These are phyloP conservation scores for Noccaea bulbosa DNA, from an alignment of 345 rosid species.

Conservation along the genomic window DNA sequence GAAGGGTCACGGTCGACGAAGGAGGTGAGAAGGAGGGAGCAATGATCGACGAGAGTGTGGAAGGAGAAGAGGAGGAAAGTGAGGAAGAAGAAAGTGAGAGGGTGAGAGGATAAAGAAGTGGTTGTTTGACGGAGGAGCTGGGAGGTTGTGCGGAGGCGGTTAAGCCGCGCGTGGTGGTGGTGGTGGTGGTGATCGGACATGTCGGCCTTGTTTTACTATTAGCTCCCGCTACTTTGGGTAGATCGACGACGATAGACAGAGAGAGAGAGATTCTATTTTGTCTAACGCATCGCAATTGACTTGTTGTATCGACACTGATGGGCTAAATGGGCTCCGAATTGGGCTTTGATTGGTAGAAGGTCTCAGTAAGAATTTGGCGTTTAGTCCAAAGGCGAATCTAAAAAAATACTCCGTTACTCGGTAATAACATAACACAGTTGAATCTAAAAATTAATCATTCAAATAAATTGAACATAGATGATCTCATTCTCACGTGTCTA, in stretches of 20 bases:
- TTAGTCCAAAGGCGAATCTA: too few species aligned
- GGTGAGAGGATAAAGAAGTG: conserved; percentile 54
- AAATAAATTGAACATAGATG: too few species aligned
- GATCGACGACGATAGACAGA: conserved; percentile 21
- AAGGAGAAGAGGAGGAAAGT: conserved; percentile 79
- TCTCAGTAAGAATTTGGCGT: too few species aligned
- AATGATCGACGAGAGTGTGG: conserved; percentile 77
- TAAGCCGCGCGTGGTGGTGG: conserved; percentile 53
- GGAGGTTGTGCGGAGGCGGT: conserved; percentile 66
- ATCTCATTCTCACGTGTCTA: too few species aligned
- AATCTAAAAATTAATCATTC: too few species aligned
- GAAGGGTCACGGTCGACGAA: conserved; percentile 89
- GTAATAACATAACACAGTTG: too few species aligned
- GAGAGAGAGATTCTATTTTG: neutral
- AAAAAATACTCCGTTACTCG: too few species aligned
- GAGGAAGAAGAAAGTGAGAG: conserved; percentile 67
- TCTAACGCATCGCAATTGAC: neutral
- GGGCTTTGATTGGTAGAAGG: neutral
- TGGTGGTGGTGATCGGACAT: conserved; percentile 62
- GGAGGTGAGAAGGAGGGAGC: conserved; percentile 63
- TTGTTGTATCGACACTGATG: neutral
- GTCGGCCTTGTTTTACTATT: conserved; percentile 41
- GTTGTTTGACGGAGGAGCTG: conserved; percentile 60
- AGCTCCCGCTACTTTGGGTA: conserved; percentile 41
- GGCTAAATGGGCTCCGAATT: conserved; percentile 1